phyloP scores from a whole-genome alignment of 371 early-diverging fungal species.

The Lichtheimia ornata region DNA sequence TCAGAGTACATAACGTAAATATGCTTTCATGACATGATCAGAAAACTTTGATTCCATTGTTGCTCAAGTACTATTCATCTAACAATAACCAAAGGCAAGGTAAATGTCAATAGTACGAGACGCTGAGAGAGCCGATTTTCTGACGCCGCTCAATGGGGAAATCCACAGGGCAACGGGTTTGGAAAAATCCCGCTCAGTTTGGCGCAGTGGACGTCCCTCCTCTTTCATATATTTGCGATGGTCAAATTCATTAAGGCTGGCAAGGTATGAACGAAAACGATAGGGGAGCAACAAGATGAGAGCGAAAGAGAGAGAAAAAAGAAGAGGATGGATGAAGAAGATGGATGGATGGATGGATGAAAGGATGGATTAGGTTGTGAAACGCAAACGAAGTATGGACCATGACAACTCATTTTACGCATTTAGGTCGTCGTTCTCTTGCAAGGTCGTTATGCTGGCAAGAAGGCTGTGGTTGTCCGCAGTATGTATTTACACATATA shows the following conservation, averaged over 20 bases:
- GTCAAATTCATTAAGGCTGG: slow-evolving; percentile 81
- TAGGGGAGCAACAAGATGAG: slow-evolving; percentile 2
- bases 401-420: slow-evolving; percentile 2
- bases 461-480: slow-evolving; percentile 99
- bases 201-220: not conserved
- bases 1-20: too few species aligned
- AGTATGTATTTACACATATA: slow-evolving; percentile 52
- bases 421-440: slow-evolving; percentile 93
- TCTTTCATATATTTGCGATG: slow-evolving; percentile 42
- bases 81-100: too few species aligned
- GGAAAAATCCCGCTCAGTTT: too few species aligned
- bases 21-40: too few species aligned
- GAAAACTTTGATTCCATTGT: too few species aligned
- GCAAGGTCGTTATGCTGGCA: slow-evolving; percentile 97
- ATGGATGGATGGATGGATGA: slow-evolving; percentile 8
- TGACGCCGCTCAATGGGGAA: too few species aligned
- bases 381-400: slow-evolving; percentile 2
- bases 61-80: too few species aligned
- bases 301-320: slow-evolving; percentile 23
- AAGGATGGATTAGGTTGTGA: not conserved
- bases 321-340: slow-evolving; percentile 1
- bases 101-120: too few species aligned
- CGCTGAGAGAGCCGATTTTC: too few species aligned
- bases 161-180: too few species aligned
- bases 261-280: slow-evolving; percentile 45